A percentile compares a stretch with the other conserved stretches of the same genome.
Evolutionary conservation across 2,329 filamentous ascomycete species (phyloP).

Genomic region (Colletotrichum sp.): DNA sequence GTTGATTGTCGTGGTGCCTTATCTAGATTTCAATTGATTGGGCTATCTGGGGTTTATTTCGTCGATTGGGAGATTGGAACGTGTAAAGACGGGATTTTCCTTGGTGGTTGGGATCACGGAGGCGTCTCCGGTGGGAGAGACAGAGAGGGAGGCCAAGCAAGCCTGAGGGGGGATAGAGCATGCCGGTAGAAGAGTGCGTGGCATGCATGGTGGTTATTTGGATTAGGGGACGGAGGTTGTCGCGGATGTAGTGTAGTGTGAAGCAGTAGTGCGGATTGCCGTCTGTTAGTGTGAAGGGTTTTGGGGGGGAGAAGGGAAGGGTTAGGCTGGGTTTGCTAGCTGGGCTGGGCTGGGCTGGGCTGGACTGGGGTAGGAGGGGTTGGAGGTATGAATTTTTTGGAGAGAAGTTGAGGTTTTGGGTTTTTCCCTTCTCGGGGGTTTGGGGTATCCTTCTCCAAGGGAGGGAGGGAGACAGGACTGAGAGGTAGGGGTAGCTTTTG

Average conservation of each 20-base stretch:
- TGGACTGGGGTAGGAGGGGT: not conserved
- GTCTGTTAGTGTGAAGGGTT: not conserved
- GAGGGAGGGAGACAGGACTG: not conserved
- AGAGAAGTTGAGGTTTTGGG: not conserved
- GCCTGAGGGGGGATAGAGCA: not conserved
- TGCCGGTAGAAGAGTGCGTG: not conserved
- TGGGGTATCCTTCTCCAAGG: not conserved
- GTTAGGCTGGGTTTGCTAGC: not conserved
- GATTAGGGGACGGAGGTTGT: not conserved
- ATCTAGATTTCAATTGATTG: not conserved
- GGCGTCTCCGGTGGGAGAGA: not conserved
- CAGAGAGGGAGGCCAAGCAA: not conserved
- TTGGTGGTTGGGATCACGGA: not conserved
- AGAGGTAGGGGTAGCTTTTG: not conserved
- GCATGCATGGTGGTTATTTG: not conserved
- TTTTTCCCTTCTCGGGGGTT: not conserved
- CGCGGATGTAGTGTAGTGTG: constrained; percentile 5
- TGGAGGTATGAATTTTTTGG: not conserved
- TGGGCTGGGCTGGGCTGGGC: not conserved
- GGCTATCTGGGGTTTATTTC: not conserved
- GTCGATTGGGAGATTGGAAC: not conserved
- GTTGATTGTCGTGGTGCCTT: not conserved
- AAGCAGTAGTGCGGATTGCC: constrained; percentile 2
- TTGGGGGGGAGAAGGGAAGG: not conserved
- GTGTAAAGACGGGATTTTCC: not conserved